Conservation (phyloP, 2,329 filamentous ascomycete genomes). For the Colletotrichum incanum region DNA sequence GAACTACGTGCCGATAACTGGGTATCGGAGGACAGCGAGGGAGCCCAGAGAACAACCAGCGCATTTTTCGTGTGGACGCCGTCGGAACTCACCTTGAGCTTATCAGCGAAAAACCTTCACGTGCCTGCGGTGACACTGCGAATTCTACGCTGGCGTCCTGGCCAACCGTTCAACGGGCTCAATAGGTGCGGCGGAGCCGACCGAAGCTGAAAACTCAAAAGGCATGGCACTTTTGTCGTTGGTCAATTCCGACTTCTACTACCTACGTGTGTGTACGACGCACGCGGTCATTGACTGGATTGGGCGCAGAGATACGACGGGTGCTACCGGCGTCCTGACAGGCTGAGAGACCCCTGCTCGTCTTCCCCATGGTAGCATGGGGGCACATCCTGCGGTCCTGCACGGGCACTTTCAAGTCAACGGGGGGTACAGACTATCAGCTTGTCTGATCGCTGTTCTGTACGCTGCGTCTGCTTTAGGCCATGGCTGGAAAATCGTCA, state of each 20-base stretch:
- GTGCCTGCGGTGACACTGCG: constrained; percentile 10
- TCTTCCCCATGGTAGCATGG: constrained; percentile 25
- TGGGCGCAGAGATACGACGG: constrained; percentile 39
- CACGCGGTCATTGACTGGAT: constrained; percentile 42
- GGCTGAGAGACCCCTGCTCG: constrained; percentile 23
- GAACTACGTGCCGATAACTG: constrained; percentile 9
- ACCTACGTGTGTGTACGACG: not conserved
- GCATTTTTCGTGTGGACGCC: not conserved
- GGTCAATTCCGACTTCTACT: constrained; percentile 9
- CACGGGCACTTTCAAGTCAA: not conserved
- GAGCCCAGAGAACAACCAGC: not conserved
- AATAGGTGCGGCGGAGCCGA: constrained; percentile 37
- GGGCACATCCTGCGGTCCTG: constrained; percentile 19
- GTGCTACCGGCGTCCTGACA: constrained; percentile 17
- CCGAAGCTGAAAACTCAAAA: constrained; percentile 35
- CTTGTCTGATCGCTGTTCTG: too few relatives aligned
- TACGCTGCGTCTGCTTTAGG: not conserved
- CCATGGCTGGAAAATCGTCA: not conserved
- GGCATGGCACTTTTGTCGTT: constrained; percentile 33
- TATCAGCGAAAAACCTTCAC: constrained; percentile 28
- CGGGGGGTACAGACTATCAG: too few relatives aligned
- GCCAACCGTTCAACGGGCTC: not conserved
- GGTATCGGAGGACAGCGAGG: constrained; percentile 28
- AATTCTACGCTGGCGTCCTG: not conserved
- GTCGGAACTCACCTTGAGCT: constrained; percentile 33